Evolutionary conservation across 768 basidiomycete species (phyloP).

Genomic region (Leccinum ochraceum): DNA sequence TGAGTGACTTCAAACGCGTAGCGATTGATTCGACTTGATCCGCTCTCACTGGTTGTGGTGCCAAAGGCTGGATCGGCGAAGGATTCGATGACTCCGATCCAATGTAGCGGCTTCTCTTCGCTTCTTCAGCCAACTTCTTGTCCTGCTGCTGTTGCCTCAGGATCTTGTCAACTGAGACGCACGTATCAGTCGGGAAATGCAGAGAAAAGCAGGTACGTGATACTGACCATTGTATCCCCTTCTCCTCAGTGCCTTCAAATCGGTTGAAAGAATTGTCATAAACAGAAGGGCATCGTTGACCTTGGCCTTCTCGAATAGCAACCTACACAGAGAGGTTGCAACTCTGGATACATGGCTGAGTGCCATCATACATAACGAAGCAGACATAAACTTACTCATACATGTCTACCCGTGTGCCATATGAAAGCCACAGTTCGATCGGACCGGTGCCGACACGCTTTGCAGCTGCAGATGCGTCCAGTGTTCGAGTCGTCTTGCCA

Average conservation of each 20-base stretch:
- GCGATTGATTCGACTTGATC: conserved; percentile 3
- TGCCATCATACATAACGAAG: not conserved
- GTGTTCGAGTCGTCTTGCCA: conserved; percentile 48
- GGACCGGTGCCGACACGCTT: conserved; percentile 52
- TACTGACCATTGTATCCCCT: conserved; percentile 80
- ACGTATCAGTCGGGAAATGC: conserved; percentile 13
- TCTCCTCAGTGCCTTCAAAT: conserved; percentile 75
- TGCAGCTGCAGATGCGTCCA: conserved; percentile 77
- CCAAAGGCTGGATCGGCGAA: conserved; percentile 13
- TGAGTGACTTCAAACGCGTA: conserved; percentile 22
- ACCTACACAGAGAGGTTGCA: conserved; percentile 77
- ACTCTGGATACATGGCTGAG: conserved; percentile 51
- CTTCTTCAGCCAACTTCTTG: conserved; percentile 53
- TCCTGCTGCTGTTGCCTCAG: conserved; percentile 80
- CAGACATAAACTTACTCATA: conserved; percentile 70
- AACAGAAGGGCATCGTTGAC: conserved; percentile 88
- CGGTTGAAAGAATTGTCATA: conserved; percentile 92
- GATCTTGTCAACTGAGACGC: conserved; percentile 77
- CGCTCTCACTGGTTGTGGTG: conserved; percentile 14
- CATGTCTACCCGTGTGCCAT: conserved; percentile 79
- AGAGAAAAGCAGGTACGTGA: not conserved
- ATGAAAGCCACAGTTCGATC: conserved; percentile 78
- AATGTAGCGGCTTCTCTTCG: conserved; percentile 28
- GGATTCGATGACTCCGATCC: conserved; percentile 18
- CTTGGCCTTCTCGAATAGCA: conserved; percentile 76